A percentile compares a stretch with the other conserved stretches of the same genome.
Conservation (phyloP, 495 filamentous ascomycete species). For the Aspergillus panamensis region DNA sequence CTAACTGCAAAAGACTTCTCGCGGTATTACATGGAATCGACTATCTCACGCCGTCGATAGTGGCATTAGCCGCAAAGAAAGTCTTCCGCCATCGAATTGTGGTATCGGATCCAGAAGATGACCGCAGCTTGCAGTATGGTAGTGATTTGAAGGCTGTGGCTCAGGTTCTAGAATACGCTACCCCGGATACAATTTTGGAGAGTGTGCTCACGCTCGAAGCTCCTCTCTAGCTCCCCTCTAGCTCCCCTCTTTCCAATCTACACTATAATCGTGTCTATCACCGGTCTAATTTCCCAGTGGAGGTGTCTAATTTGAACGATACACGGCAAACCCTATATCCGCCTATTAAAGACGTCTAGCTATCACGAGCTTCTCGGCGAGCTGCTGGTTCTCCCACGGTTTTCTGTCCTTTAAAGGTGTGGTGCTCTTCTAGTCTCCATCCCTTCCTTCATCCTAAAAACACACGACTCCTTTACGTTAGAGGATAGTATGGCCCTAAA, state of each 20-base stretch:
- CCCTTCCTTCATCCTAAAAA: too few species aligned
- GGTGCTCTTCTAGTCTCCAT: too few species aligned
- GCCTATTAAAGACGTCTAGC: neutral
- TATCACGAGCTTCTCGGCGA: neutral
- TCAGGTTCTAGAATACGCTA: constrained; percentile 61
- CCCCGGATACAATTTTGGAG: constrained; percentile 75
- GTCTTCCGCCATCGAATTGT: constrained; percentile 82
- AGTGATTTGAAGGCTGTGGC: constrained; percentile 70
- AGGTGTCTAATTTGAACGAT: neutral
- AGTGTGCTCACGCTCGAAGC: constrained; percentile 73
- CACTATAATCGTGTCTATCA: neutral
- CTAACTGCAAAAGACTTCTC: constrained; percentile 43
- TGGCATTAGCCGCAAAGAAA: constrained; percentile 80
- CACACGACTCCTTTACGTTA: too few species aligned
- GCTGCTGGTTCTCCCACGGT: neutral
- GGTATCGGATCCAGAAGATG: constrained; percentile 62
- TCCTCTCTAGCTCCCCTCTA: constrained; percentile 50
- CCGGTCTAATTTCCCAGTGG: neutral
- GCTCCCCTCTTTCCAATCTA: neutral
- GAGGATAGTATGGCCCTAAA: too few species aligned
- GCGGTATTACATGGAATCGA: constrained; percentile 77
- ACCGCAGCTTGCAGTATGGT: constrained; percentile 91
- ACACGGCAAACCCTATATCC: neutral
- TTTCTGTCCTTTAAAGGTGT: neutral
- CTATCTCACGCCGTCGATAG: constrained; percentile 80